These are phyloP conservation scores for Chimonanthus salicifolius DNA, from an alignment of 164 flowering plant species.

Conservation along the genomic window DNA sequence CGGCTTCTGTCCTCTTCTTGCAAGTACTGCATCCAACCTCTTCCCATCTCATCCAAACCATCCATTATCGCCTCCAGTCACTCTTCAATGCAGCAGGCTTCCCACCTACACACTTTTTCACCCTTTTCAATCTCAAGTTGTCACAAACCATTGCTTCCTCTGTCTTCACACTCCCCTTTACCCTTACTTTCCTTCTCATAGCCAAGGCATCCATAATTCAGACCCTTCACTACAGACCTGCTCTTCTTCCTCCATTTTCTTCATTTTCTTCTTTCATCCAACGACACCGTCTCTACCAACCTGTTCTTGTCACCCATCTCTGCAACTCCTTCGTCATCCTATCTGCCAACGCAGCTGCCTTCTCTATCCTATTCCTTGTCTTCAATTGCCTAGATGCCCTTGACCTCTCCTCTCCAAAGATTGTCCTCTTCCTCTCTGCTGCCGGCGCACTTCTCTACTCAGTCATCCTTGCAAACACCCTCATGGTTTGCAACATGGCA, in stretches of 20 bases:
- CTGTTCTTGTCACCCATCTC: slow-evolving; percentile 31
- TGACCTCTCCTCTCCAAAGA: slow-evolving; percentile 11
- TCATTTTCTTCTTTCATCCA: slow-evolving; percentile 14
- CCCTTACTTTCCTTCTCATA: slow-evolving; percentile 58
- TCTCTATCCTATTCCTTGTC: slow-evolving; percentile 24
- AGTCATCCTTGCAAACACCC: slow-evolving; percentile 18
- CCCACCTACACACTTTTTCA: slow-evolving; percentile 51
- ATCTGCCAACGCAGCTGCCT: slow-evolving; percentile 20
- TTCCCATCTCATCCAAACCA: slow-evolving; percentile 22
- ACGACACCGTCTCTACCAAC: slow-evolving; percentile 10
- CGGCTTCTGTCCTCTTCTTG: slow-evolving; percentile 56
- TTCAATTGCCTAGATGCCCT: slow-evolving; percentile 15
- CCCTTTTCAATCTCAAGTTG: slow-evolving; percentile 49
- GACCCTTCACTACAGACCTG: slow-evolving; percentile 12
- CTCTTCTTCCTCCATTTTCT: slow-evolving; percentile 4
- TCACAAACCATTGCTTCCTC: slow-evolving; percentile 60
- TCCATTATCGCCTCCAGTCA: slow-evolving; percentile 32
- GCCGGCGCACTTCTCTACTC: slow-evolving; percentile 24
- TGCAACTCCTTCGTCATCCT: slow-evolving; percentile 27
- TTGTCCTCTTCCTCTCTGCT: slow-evolving; percentile 9
- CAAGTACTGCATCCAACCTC: slow-evolving; percentile 32
- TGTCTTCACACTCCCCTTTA: slow-evolving; percentile 55
- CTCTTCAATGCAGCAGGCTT: slow-evolving; percentile 70
- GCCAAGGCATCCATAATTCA: slow-evolving; percentile 55
- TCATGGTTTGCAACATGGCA: slow-evolving; percentile 35